Percentiles rank a stretch among this genome's conserved stretches.
phyloP scores from a whole-genome alignment of 768 basidiomycete species.

The Fibroporia radiculosa region DNA sequence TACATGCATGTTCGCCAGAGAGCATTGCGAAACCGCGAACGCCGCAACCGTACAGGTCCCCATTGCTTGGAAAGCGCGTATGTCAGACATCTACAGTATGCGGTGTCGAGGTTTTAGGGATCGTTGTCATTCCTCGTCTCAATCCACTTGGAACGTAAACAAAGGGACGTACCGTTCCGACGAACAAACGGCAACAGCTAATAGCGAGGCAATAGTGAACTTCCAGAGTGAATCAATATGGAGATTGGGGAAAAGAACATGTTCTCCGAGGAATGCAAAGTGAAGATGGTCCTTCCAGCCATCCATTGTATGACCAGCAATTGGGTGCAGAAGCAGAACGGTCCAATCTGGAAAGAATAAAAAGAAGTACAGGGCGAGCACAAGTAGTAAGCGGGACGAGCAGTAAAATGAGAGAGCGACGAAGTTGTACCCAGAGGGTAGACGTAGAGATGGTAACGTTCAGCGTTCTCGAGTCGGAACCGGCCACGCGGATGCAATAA shows the following conservation, averaged over 20 bases:
- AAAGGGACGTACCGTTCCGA: constrained; percentile 43
- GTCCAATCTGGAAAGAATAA: too few species aligned
- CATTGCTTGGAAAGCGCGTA: constrained; percentile 42
- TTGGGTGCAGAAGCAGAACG: too few species aligned
- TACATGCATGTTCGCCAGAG: constrained; percentile 50
- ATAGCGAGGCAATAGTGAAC: constrained; percentile 38
- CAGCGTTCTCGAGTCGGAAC: too few species aligned
- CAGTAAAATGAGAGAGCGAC: too few species aligned
- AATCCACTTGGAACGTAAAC: not conserved
- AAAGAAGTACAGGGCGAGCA: too few species aligned
- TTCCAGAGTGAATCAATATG: constrained; percentile 40
- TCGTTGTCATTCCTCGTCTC: not conserved
- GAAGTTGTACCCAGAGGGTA: not conserved
- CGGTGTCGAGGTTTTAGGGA: not conserved
- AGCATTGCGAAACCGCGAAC: constrained; percentile 37
- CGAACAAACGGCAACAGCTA: constrained; percentile 43
- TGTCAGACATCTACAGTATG: constrained; percentile 37
- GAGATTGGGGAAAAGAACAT: constrained; percentile 33
- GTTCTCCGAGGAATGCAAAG: constrained; percentile 34
- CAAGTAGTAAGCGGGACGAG: too few species aligned
- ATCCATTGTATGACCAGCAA: too few species aligned
- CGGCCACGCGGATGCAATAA: too few species aligned
- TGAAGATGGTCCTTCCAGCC: constrained; percentile 44
- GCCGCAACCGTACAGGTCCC: constrained; percentile 31
- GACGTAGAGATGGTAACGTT: too few species aligned